Percentiles rank a stretch among this genome's conserved stretches.
phyloP scores from a whole-genome alignment of 352 stramenopile species.

The Pythium biforme region DNA sequence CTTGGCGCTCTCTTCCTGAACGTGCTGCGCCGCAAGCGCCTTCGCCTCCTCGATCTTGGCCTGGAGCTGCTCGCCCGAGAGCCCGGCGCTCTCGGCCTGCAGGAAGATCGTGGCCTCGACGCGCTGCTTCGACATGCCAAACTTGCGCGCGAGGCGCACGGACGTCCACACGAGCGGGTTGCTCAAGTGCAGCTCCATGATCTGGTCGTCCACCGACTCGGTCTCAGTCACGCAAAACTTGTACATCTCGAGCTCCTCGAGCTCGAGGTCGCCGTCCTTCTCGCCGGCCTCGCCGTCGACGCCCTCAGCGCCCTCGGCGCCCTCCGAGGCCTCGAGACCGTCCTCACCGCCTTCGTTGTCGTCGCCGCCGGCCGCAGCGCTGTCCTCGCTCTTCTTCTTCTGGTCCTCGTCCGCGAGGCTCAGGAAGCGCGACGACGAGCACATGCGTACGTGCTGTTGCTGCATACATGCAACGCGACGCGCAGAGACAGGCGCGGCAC shows the following conservation, averaged over 20 bases:
- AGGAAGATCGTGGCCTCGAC: conserved; percentile 83
- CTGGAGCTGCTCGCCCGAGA: conserved; percentile 57
- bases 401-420: conserved; percentile 63
- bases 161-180: conserved; percentile 87
- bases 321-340: conserved; percentile 27
- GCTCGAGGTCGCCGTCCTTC: conserved; percentile 67
- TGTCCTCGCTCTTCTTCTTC: conserved; percentile 28
- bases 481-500: conserved; percentile 7
- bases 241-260: conserved; percentile 75
- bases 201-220: conserved; percentile 66
- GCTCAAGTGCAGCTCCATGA: conserved; percentile 84
- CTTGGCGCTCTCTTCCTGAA: conserved; percentile 43
- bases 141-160: conserved; percentile 79
- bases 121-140: conserved; percentile 64
- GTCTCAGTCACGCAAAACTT: conserved; percentile 65
- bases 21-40: conserved; percentile 35
- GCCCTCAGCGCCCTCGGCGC: conserved; percentile 18
- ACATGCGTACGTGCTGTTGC: conserved; percentile 26
- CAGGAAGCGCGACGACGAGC: conserved; percentile 73
- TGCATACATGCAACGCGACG: conserved; percentile 5
- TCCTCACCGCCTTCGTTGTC: conserved; percentile 18
- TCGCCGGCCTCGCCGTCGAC: conserved; percentile 37
- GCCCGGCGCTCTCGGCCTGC: conserved; percentile 61
- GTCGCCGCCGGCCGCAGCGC: conserved; percentile 8
- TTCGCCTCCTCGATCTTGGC: conserved; percentile 64